These are phyloP conservation scores for Protomyces arabidopsidicola DNA, from an alignment of 1,139 yeast species.

Conservation along the genomic window DNA sequence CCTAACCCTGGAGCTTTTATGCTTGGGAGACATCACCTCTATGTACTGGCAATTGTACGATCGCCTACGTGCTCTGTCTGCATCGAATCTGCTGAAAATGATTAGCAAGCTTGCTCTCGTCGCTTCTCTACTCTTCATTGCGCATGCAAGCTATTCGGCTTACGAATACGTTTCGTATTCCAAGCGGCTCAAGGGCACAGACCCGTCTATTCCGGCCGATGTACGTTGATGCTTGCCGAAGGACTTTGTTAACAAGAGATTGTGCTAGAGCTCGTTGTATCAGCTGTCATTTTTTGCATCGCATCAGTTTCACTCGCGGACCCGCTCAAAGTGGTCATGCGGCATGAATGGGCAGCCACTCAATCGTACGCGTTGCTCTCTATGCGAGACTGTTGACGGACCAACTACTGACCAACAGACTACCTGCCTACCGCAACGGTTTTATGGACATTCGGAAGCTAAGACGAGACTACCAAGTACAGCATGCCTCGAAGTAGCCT, in stretches of 20 bases:
- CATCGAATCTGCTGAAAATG: not conserved
- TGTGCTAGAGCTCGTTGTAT: slow-evolving; percentile 11
- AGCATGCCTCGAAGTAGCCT: not conserved
- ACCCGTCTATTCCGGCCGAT: slow-evolving; percentile 11
- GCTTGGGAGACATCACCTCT: no score
- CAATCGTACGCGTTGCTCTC: not conserved
- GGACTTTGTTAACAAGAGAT: not conserved
- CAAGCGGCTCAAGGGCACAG: not conserved
- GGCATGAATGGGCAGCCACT: slow-evolving; percentile 13
- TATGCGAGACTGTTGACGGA: not conserved
- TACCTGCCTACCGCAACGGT: slow-evolving; percentile 4
- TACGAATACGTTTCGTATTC: slow-evolving; percentile 16
- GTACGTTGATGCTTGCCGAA: not conserved
- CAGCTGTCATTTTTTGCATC: not conserved
- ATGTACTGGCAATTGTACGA: no score
- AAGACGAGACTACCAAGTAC: slow-evolving; percentile 11
- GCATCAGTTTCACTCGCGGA: slow-evolving; percentile 7
- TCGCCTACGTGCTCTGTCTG: no score
- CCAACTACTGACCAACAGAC: not conserved
- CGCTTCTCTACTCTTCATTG: slow-evolving; percentile 13
- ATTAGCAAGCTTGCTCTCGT: not conserved
- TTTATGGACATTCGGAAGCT: slow-evolving; percentile 17
- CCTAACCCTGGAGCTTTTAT: no score
- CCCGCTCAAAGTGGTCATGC: slow-evolving; percentile 15
- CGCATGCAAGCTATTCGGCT: slow-evolving; percentile 19